Evolutionary conservation across 2,329 filamentous ascomycete species (phyloP), one percentile per base, ranked within the genome.

Genomic region (Phialophora expanda): DNA sequence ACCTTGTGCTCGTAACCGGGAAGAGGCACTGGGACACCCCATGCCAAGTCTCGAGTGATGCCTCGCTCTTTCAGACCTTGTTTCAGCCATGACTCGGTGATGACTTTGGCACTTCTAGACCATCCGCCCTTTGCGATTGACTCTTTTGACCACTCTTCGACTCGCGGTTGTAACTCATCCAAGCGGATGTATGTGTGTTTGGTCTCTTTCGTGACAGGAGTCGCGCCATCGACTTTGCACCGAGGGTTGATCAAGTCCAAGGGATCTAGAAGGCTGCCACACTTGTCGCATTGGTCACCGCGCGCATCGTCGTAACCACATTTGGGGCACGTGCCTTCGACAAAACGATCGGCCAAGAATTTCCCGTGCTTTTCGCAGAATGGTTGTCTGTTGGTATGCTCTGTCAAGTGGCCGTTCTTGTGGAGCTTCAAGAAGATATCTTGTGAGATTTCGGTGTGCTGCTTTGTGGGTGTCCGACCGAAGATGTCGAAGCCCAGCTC

Each of bases 401-500:
- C 93, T 77, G 93, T 90, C 65, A 98, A 84, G 75, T 88, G 96
- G 30, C 91, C 92, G 74, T 97, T 97, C 70, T 95, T 86, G 80
- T 93, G 85, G n/a, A 99, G 86, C 77, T 93, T 89, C 63, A 84
- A 82, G 79, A 98, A 98, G 71, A 98, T 93, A 69, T 91, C 87
- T 79, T 98, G 95, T 9, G 93, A 91, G 73, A 99, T 98, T 71
- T 92, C 87, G 24, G 93, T 97, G 79, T 98, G 95, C 74, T 95
- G 87, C 62, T 86, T 80, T 20, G 94, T 98, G 2, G 93, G 92
- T 4, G 95, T 98, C 66, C 93, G 90, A 69, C 93, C 95, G 76
- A 98, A 99, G 78, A 93, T 89, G 80, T 98, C 94, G 76, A 98
- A 98, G 65, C 86, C 89, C 75, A 98, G 94, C 75, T 93, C 88